Conservation (phyloP, 2,329 filamentous ascomycete genomes). For the Cladophialophora psammophila region DNA sequence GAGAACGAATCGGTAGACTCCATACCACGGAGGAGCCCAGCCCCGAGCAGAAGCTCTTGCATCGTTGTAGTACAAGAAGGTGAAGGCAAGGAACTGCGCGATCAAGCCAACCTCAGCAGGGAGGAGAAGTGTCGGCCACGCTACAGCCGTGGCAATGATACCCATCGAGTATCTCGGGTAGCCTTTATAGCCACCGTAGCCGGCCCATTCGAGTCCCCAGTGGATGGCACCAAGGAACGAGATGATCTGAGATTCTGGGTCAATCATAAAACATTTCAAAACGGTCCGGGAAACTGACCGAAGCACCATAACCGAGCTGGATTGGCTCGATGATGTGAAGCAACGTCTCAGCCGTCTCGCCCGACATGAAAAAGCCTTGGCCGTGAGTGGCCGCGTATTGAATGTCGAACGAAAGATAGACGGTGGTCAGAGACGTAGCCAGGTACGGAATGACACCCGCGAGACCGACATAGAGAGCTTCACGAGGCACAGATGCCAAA, state of each 20-base stretch:
- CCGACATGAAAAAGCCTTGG: constrained; percentile 69
- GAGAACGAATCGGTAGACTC: constrained; percentile 86
- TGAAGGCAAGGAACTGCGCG: constrained; percentile 84
- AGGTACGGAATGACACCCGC: constrained; percentile 86
- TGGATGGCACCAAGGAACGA: constrained; percentile 94
- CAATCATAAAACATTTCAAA: constrained; percentile 13
- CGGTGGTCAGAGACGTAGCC: constrained; percentile 80
- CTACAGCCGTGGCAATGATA: constrained; percentile 77
- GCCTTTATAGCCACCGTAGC: constrained; percentile 71
- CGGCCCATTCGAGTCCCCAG: constrained; percentile 87
- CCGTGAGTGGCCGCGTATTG: constrained; percentile 71
- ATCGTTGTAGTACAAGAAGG: constrained; percentile 85
- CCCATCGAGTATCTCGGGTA: constrained; percentile 85
- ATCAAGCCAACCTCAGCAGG: constrained; percentile 86
- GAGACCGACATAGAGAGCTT: constrained; percentile 72
- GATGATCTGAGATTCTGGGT: constrained; percentile 67
- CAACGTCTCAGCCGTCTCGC: constrained; percentile 74
- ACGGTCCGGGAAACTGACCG: constrained; percentile 61
- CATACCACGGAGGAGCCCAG: constrained; percentile 86
- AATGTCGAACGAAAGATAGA: constrained; percentile 83
- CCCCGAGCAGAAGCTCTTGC: constrained; percentile 73
- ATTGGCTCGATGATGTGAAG: constrained; percentile 81
- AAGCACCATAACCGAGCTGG: constrained; percentile 88
- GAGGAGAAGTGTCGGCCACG: constrained; percentile 89
- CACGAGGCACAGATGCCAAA: constrained; percentile 69